Conservation (phyloP, 805 yeast species). For the Saturnispora dispora region DNA sequence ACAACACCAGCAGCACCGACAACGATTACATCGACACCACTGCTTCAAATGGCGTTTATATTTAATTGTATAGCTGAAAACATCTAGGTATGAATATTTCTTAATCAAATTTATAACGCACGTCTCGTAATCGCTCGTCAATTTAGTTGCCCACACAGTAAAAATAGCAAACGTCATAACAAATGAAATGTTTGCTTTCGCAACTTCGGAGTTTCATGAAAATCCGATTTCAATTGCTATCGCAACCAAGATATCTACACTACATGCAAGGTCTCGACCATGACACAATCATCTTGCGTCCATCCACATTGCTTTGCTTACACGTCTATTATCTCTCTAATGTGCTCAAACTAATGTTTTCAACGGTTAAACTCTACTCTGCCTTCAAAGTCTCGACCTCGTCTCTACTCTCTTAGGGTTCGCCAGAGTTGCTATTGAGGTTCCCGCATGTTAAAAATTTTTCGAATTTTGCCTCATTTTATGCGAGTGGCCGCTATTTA, state of each 20-base stretch:
- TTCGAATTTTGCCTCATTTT: not conserved
- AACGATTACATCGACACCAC: slow-evolving; percentile 22
- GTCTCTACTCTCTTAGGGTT: not conserved
- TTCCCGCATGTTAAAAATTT: not conserved
- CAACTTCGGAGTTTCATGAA: not conserved
- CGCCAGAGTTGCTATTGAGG: not conserved
- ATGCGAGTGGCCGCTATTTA: not conserved
- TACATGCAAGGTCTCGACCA: no score
- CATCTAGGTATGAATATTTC: no score
- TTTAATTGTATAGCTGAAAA: not conserved
- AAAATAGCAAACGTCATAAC: not conserved
- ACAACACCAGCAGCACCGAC: slow-evolving; percentile 23
- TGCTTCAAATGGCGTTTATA: slow-evolving; percentile 14
- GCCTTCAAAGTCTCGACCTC: not conserved
- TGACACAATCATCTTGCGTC: no score
- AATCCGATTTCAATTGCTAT: not conserved
- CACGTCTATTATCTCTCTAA: no score
- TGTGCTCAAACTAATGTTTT: not conserved
- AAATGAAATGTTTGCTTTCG: not conserved
- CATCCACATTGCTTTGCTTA: no score
- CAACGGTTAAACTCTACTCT: not conserved
- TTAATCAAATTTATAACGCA: not conserved
- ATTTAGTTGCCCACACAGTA: not conserved
- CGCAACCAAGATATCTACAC: no score
- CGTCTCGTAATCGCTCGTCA: not conserved